Conservation (phyloP, 1,284 basidiomycete species). For the Cutaneotrichosporon cavernicola region DNA sequence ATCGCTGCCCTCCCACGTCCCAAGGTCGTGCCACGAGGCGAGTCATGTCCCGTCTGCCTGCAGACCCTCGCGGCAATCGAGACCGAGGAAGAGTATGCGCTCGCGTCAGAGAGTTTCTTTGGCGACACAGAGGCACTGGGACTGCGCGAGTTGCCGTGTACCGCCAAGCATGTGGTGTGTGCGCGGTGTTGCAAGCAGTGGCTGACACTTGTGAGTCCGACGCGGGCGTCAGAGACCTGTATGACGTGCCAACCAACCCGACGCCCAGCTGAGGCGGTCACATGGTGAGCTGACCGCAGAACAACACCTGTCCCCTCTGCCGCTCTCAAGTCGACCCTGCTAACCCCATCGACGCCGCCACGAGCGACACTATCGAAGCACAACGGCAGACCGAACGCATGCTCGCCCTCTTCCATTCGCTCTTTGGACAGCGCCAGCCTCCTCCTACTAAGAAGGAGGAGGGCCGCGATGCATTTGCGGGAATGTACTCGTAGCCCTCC, state of each 20-base stretch:
- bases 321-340: constrained; percentile 23
- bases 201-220: constrained; percentile 20
- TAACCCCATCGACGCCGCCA: constrained; percentile 1
- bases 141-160: constrained; percentile 24
- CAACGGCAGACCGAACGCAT: constrained; percentile 26
- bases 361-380: constrained; percentile 15
- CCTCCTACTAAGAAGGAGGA: constrained; percentile 2
- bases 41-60: constrained; percentile 28
- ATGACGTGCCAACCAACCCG: too few species aligned
- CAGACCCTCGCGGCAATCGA: constrained; percentile 22
- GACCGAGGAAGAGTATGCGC: constrained; percentile 34
- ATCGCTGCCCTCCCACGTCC: constrained; percentile 24
- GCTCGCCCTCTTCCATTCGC: constrained; percentile 24
- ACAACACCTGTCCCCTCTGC: constrained; percentile 31
- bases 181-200: constrained; percentile 25
- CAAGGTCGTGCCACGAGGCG: background rate
- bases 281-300: constrained; percentile 15
- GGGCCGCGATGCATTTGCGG: constrained; percentile 39
- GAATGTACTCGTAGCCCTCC: constrained; percentile 58
- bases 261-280: too few species aligned
- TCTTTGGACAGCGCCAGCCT: constrained; percentile 19
- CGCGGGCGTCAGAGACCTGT: background rate
- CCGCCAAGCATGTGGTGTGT: constrained; percentile 24
- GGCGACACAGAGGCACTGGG: constrained; percentile 23
- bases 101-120: constrained; percentile 25